A percentile compares a stretch with the other conserved stretches of the same genome.
Evolutionary conservation across 2,329 filamentous ascomycete species (phyloP).

Genomic region (Phoma sp.): DNA sequence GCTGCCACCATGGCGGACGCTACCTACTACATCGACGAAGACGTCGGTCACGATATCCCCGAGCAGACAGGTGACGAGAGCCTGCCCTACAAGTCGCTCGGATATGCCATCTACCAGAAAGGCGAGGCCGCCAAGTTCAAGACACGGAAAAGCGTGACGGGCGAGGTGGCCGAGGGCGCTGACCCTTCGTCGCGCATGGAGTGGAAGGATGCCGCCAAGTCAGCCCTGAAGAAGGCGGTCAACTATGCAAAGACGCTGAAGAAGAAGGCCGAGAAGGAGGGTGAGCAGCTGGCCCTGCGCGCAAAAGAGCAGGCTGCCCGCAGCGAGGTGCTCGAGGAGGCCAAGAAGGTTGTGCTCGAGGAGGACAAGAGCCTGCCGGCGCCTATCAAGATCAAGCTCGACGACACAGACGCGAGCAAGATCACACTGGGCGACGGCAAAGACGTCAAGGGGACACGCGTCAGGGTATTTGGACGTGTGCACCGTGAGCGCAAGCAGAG

Average conservation of each 20-base stretch:
- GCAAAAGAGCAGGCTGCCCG: conserved; percentile 75
- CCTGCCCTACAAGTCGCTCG: conserved; percentile 81
- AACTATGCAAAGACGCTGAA: conserved; percentile 76
- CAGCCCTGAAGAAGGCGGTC: conserved; percentile 83
- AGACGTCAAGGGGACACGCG: conserved; percentile 70
- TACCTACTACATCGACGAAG: conserved; percentile 79
- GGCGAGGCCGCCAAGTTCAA: conserved; percentile 69
- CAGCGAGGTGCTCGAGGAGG: conserved; percentile 76
- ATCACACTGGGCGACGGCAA: conserved; percentile 61
- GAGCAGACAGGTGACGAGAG: conserved; percentile 71
- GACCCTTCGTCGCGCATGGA: conserved; percentile 69
- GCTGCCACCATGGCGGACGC: conserved; percentile 46
- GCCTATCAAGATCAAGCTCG: conserved; percentile 77
- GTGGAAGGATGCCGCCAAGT: conserved; percentile 85
- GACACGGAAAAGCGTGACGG: conserved; percentile 62
- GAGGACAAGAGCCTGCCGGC: conserved; percentile 77
- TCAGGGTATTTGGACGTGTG: conserved; percentile 81
- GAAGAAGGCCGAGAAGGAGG: conserved; percentile 83
- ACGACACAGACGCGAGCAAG: conserved; percentile 67
- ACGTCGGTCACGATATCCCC: conserved; percentile 73
- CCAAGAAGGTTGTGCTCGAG: conserved; percentile 75
- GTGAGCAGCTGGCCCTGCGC: conserved; percentile 73
- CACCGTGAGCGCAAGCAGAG: conserved; percentile 83
- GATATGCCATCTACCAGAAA: conserved; percentile 77
- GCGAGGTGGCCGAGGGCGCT: conserved; percentile 50